Conservation (phyloP, 208 protist genomes). For the Acanthamoeba castellanii region DNA sequence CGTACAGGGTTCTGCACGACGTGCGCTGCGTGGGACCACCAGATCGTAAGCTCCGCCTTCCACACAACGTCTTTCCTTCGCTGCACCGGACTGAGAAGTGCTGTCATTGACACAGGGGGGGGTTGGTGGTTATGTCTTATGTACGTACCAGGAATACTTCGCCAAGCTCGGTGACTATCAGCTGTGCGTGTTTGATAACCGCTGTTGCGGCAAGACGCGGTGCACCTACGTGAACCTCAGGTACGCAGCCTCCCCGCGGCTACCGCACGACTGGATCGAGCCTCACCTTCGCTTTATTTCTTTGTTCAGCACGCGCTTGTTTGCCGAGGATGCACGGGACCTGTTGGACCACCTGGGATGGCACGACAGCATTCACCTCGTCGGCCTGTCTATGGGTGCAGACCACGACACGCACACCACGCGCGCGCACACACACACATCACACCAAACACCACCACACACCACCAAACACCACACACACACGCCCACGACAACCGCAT, state of each 20-base stretch:
- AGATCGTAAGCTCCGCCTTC: not conserved
- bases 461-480: too few species aligned
- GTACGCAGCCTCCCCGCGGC: not conserved
- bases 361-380: not conserved
- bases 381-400: constrained; percentile 5
- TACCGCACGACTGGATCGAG: not conserved
- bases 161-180: not conserved
- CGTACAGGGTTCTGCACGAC: constrained; percentile 13
- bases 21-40: constrained; percentile 13
- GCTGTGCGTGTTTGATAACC: constrained; percentile 39
- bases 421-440: too few species aligned
- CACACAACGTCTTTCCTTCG: not conserved
- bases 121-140: not conserved
- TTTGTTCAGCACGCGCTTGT: not conserved
- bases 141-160: not conserved
- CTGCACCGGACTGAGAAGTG: not conserved
- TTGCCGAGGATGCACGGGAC: constrained; percentile 4
- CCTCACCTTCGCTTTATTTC: not conserved
- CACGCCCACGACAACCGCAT: too few species aligned
- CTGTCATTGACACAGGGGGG: not conserved
- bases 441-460: not conserved
- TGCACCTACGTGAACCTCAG: constrained; percentile 32
- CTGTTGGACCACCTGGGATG: not conserved
- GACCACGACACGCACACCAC: too few species aligned
- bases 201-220: not conserved